Percentiles rank a stretch among this genome's conserved stretches.
Evolutionary conservation across 1,284 basidiomycete species (phyloP).

Genomic region (Leccinum angustisporum): DNA sequence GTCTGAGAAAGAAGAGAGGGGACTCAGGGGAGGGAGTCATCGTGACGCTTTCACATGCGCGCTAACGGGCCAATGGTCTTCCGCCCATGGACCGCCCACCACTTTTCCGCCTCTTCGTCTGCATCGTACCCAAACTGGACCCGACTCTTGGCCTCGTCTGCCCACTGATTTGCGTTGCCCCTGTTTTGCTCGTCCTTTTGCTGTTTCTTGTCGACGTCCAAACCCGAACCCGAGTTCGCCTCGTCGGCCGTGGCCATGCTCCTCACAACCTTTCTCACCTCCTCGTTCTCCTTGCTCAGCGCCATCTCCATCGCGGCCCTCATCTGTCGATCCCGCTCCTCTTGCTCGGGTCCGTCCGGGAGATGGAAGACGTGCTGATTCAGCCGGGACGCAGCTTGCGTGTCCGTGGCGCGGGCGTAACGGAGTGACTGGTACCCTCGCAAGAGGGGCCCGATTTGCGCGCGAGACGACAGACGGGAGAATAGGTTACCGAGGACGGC

Average conservation of each 20-base stretch:
- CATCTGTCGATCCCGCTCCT: slow-evolving; percentile 51
- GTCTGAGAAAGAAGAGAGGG: not conserved
- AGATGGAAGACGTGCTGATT: slow-evolving; percentile 58
- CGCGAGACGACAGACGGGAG: slow-evolving; percentile 42
- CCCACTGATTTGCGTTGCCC: slow-evolving; percentile 52
- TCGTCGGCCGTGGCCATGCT: slow-evolving; percentile 7
- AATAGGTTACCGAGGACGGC: slow-evolving; percentile 61
- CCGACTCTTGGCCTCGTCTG: slow-evolving; percentile 45
- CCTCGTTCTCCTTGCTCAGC: slow-evolving; percentile 26
- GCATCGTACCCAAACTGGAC: slow-evolving; percentile 52
- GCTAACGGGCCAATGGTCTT: slow-evolving; percentile 9
- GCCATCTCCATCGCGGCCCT: slow-evolving; percentile 45
- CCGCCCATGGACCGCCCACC: slow-evolving; percentile 40
- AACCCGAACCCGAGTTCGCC: not conserved
- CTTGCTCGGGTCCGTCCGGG: slow-evolving; percentile 53
- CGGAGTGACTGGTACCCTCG: slow-evolving; percentile 55
- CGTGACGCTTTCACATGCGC: slow-evolving; percentile 8
- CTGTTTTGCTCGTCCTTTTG: slow-evolving; percentile 53
- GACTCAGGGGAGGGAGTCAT: too few relatives aligned
- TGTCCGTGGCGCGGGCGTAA: slow-evolving; percentile 45
- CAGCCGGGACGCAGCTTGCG: slow-evolving; percentile 47
- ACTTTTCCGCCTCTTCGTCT: slow-evolving; percentile 46
- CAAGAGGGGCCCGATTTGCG: slow-evolving; percentile 48
- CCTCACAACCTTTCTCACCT: slow-evolving; percentile 9
- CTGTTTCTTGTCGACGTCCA: slow-evolving; percentile 29